Conservation (phyloP, 441 rosid genomes). For the Adansonia gregorii region DNA sequence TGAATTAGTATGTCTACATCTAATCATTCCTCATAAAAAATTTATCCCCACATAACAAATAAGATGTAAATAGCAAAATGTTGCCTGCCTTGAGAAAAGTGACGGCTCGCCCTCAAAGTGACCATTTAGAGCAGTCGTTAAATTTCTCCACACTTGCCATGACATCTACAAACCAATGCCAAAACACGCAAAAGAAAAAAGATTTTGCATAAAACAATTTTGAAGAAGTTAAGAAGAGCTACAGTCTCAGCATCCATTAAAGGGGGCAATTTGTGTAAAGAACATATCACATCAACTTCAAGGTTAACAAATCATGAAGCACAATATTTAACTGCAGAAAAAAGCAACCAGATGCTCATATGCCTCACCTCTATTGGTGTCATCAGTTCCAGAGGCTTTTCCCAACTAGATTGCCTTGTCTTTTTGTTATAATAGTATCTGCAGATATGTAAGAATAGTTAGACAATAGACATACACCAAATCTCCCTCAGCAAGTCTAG, state of each 20-base stretch:
- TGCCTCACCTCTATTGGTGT: slow-evolving; percentile 89
- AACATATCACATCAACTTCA: slow-evolving; percentile 22
- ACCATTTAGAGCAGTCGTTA: slow-evolving; percentile 51
- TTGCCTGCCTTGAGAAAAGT: slow-evolving; percentile 53
- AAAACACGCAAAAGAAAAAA: slow-evolving; percentile 46
- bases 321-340: slow-evolving; percentile 23
- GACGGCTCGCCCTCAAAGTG: slow-evolving; percentile 54
- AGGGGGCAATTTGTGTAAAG: slow-evolving; percentile 25
- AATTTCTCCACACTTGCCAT: slow-evolving; percentile 52
- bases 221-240: slow-evolving; percentile 34
- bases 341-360: slow-evolving; percentile 20
- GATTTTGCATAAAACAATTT: slow-evolving; percentile 40
- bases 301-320: slow-evolving; percentile 16
- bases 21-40: slow-evolving; percentile 27
- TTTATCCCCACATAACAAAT: slow-evolving; percentile 32
- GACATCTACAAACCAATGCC: slow-evolving; percentile 52
- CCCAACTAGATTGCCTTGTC: slow-evolving; percentile 97
- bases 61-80: slow-evolving; percentile 39
- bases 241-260: slow-evolving; percentile 37
- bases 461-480: background rate
- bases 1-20: slow-evolving; percentile 13
- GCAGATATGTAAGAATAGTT: slow-evolving; percentile 32
- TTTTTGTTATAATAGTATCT: slow-evolving; percentile 96
- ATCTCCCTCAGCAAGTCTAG: background rate
- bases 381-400: slow-evolving; percentile 96